A percentile compares a stretch with the other conserved stretches of the same genome.
Conservation (phyloP, 768 basidiomycete species). For the Pleurotus eryngii region DNA sequence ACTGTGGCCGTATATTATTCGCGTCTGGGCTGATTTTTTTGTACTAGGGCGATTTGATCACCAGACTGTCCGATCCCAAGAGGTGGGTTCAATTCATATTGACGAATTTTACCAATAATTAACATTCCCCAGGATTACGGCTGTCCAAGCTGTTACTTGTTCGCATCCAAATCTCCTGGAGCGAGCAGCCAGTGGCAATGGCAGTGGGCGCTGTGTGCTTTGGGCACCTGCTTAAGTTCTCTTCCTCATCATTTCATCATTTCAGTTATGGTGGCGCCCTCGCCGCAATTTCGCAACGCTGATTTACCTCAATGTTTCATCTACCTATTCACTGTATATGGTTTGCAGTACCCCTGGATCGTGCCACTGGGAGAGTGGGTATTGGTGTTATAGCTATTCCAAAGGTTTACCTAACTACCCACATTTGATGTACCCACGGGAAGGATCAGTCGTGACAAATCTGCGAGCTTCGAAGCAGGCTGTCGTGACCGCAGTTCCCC, state of each 20-base stretch:
- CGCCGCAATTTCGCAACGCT: background rate
- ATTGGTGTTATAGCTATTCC: no score
- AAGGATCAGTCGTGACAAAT: no score
- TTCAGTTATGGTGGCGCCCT: constrained; percentile 3
- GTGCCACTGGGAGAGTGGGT: no score
- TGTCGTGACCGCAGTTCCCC: no score
- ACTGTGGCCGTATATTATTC: background rate
- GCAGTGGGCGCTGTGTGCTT: constrained; percentile 71
- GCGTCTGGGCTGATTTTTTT: background rate
- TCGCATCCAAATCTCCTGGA: constrained; percentile 77
- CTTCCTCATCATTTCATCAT: constrained; percentile 10
- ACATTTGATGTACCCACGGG: no score
- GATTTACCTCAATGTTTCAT: background rate
- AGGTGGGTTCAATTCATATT: constrained; percentile 34
- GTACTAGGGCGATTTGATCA: constrained; percentile 64
- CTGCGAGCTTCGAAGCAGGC: no score
- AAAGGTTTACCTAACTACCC: no score
- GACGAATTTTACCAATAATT: background rate
- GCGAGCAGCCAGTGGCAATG: constrained; percentile 76
- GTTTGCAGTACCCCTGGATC: no score
- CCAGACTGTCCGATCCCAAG: constrained; percentile 53
- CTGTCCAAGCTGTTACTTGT: constrained; percentile 88
- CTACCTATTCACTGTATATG: background rate
- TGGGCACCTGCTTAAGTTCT: constrained; percentile 53
- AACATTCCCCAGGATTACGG: constrained; percentile 54